These are phyloP conservation scores for Akebia trifoliata DNA, from an alignment of 164 flowering plant genomes.

Conservation along the genomic window DNA sequence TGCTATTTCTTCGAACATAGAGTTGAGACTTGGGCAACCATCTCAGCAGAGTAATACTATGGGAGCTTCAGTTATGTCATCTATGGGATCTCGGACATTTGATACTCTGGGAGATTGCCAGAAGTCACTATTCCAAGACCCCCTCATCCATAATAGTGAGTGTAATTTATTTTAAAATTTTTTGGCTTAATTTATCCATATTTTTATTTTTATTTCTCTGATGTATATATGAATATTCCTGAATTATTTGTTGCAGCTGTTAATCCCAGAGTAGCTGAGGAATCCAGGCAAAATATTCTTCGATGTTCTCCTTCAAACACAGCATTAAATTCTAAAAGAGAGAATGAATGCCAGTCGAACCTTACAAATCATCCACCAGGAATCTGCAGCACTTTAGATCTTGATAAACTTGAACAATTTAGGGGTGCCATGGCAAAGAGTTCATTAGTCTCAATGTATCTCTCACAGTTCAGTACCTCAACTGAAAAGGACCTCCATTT, in stretches of 20 bases:
- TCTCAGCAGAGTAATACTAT: conserved; percentile 32
- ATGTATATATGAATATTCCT: conserved; percentile 8
- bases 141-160: conserved; percentile 33
- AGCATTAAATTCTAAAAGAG: conserved; percentile 14
- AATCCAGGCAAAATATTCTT: conserved; percentile 23
- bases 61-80: conserved; percentile 21
- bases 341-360: conserved; percentile 20
- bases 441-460: conserved; percentile 24
- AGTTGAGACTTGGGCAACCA: conserved; percentile 73
- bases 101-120: conserved; percentile 16
- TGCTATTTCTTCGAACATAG: conserved; percentile 44
- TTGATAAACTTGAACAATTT: conserved; percentile 12
- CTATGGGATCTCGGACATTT: conserved; percentile 17
- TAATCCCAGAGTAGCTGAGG: conserved; percentile 20
- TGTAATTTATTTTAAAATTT: conserved; percentile 9
- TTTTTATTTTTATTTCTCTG: neutral
- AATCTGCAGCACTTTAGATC: conserved; percentile 13
- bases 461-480: conserved; percentile 14
- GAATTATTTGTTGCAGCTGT: conserved; percentile 29
- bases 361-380: conserved; percentile 14
- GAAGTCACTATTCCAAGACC: conserved; percentile 23
- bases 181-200: neutral
- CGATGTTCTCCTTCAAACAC: conserved; percentile 16
- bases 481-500: conserved; percentile 18
- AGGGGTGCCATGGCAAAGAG: conserved; percentile 22